A percentile compares a stretch with the other conserved stretches of the same genome.
Conservation (phyloP, 2,329 filamentous ascomycete species). For the Fusarium euwallaceae region DNA sequence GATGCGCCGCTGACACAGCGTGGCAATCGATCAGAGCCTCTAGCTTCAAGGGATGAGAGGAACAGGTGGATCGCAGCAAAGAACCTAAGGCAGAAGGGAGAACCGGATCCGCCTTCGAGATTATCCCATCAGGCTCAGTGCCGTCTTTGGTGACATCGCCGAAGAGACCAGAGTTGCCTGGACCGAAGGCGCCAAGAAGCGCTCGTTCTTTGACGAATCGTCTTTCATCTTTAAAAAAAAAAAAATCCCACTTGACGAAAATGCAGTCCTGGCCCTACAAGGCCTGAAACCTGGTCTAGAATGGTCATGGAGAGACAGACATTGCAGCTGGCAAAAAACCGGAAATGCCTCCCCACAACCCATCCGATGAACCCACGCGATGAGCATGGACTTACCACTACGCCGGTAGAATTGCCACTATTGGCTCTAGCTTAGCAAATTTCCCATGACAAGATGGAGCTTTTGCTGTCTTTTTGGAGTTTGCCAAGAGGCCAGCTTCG, state of each 20-base stretch:
- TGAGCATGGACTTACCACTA: background rate
- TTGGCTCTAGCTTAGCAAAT: background rate
- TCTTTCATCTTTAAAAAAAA: background rate
- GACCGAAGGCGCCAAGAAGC: background rate
- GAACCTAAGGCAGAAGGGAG: background rate
- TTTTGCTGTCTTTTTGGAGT: background rate
- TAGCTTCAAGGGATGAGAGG: background rate
- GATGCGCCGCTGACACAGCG: background rate
- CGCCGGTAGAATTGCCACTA: slow-evolving; percentile 3
- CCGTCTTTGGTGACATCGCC: background rate
- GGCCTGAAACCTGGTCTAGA: background rate
- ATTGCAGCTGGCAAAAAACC: background rate
- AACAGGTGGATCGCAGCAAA: background rate
- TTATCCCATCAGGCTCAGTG: background rate
- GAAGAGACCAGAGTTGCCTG: background rate
- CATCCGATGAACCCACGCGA: slow-evolving; percentile 2
- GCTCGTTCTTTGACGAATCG: background rate
- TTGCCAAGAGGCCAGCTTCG: slow-evolving; percentile 8
- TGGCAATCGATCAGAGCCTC: background rate
- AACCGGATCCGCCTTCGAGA: background rate
- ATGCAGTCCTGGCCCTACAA: background rate
- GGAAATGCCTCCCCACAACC: slow-evolving; percentile 2
- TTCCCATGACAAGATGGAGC: background rate
- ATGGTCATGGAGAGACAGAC: background rate
- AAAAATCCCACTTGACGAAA: slow-evolving; percentile 1